phyloP scores from a whole-genome alignment of 805 yeast species.

The Candida michaelii region DNA sequence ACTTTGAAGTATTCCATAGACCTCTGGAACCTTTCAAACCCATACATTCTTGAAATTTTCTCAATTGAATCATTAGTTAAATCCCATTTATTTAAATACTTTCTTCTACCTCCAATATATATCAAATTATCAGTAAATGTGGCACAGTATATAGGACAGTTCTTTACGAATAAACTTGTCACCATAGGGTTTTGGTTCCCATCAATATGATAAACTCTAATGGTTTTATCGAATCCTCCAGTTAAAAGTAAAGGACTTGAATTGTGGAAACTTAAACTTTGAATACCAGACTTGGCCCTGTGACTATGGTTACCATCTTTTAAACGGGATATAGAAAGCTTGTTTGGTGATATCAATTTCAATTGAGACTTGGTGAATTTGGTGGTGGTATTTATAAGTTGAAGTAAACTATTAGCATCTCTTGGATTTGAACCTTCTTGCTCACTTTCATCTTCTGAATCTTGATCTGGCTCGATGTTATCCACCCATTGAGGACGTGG shows the following conservation, averaged over 20 bases:
- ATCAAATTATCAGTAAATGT: constrained; percentile 58
- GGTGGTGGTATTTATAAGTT: constrained; percentile 18
- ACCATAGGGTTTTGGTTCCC: constrained; percentile 81
- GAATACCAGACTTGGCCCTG: constrained; percentile 77
- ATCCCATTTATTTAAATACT: constrained; percentile 92
- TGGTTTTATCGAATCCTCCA: constrained; percentile 88
- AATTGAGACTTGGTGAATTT: constrained; percentile 44
- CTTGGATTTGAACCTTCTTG: constrained; percentile 19
- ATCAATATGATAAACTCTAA: constrained; percentile 86
- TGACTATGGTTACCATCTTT: constrained; percentile 81
- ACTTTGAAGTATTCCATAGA: constrained; percentile 84
- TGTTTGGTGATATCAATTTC: constrained; percentile 65
- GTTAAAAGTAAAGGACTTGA: constrained; percentile 79
- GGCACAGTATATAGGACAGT: constrained; percentile 80
- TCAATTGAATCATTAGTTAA: constrained; percentile 68
- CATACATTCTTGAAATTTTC: constrained; percentile 85
- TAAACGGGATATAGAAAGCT: constrained; percentile 74
- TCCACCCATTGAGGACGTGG: constrained; percentile 85
- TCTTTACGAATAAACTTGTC: constrained; percentile 74
- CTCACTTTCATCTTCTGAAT: constrained; percentile 24
- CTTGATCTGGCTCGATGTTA: constrained; percentile 29
- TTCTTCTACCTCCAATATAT: constrained; percentile 87
- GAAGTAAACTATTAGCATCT: background rate
- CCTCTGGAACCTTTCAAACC: constrained; percentile 81
- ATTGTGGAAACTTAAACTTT: constrained; percentile 81